Evolutionary conservation across 179 eudicot genomes (phyloP), one percentile per base, ranked within the genome.

Genomic region (Beta corolliflora): DNA sequence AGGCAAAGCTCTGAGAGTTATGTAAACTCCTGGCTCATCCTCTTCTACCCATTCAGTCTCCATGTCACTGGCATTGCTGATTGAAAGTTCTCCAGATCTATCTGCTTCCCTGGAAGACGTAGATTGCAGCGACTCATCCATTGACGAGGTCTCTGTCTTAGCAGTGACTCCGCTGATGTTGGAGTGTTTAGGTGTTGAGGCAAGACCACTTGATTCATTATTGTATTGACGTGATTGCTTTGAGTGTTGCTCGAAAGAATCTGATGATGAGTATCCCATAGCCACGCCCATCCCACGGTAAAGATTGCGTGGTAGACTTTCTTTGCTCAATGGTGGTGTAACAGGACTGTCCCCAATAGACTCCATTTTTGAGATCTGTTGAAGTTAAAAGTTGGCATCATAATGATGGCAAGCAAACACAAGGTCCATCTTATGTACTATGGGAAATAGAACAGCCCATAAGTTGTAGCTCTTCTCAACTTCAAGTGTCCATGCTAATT

Each of bases 21-120:
- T 91, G 79, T 94, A 94, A 84, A 94, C 98, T 4, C 98, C 98
- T 7, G 97, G 96, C 77, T 94, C 98, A 69, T 93, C 97, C 86
- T 94, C 93, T 81, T 94, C 98, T 18, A 94, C 97, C 98, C 98
- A 94, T 79, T 94, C 98, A 65, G 86, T 85, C 71, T 94, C 98
- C 80, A 91, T 63, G 80, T 93, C 94, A 88, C 98, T 92, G 29
- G 91, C 97, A 90, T 88, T 92, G 84, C 98, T 93, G 36, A 92
- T 83, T 7, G 98, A 95, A n/a, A 93, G 76, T 84, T 95, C 94
- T 71, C 92, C 97, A 61, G 98, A 94, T 44, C 90, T 89, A 81
- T 94, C 98, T n/a, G 89, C 97, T 45, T 95, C 98, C 78, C 91
- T 85, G 9, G 97, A 95, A 50, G 97, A 91, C 77, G 97, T 87